Evolutionary conservation across 257 asterid genomes (phyloP), one percentile per base, ranked within the genome.

Genomic region (Orobanche coerulescens): DNA sequence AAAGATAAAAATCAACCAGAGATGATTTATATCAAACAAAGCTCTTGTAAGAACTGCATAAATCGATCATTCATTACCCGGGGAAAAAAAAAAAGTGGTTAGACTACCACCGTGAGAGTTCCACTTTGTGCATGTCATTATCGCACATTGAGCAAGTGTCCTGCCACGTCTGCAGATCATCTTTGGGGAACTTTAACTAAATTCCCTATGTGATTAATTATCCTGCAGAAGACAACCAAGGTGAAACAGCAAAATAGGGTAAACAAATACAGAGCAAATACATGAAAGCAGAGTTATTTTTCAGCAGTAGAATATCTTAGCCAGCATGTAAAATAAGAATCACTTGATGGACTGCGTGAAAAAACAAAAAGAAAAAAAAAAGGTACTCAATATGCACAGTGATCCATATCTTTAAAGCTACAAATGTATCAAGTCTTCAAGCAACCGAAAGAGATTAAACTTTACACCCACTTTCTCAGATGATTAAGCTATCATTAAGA

Each of bases 141-240:
- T n/a, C 12, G 0, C 26, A 53, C 36, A 33, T 13, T 48, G 37
- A 3, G 22, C 1, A 18, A 31, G n/a, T 46, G 46, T 47, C 47
- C 10, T 11, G 25, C 28, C 31, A 34, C 36, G 18, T 1, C 64
- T 16, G 2, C 4, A 36, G 39, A 50, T 30, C 64, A 43, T 49
- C 36, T 47, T 36, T 46, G 22, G 39, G 50, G 25, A 13, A 49
- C 44, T 43, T 24, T 65, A 52, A 47, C 60, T 42, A 33, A 68
- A 46, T 20, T 58, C 47, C 34, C 50, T 51, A 46, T 57, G 9
- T 30, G 20, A 34, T 23, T 33, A 51, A 52, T 31, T 19, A 48
- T 26, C 67, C 76, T 75, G 73, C 48, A 25, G 4, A 42, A 49
- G 22, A 47, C 39, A 67, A 8, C 20, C 19, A 36, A 65, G 34